phyloP scores from a whole-genome alignment of 225 moss, liverwort and hornwort species.

The Antitrichia curtipendula region DNA sequence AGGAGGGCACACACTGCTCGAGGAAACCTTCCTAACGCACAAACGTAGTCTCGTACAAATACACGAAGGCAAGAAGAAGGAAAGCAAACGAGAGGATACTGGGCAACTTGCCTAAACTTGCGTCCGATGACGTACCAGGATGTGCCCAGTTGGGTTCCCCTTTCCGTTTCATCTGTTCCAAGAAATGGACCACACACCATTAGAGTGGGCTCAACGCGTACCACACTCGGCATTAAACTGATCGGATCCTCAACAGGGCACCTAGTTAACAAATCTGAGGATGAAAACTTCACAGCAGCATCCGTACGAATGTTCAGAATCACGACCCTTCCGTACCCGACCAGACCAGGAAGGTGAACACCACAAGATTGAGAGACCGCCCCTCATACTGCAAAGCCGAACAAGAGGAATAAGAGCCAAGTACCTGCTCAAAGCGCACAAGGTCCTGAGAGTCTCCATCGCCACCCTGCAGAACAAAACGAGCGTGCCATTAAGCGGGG shows the following conservation, averaged over 20 bases:
- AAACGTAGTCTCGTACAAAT: neutral
- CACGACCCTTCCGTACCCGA: neutral
- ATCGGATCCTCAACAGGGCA: neutral
- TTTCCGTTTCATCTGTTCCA: conserved; percentile 63
- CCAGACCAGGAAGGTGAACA: neutral
- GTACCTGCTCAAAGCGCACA: conserved; percentile 39
- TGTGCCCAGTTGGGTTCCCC: conserved; percentile 46
- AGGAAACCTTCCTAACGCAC: neutral
- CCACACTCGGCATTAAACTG: neutral
- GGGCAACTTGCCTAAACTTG: conserved; percentile 32
- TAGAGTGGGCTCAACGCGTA: neutral
- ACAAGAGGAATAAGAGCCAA: neutral
- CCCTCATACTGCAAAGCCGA: neutral
- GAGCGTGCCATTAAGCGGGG: neutral
- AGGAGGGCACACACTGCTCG: neutral
- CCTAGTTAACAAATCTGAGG: neutral
- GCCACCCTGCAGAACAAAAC: neutral
- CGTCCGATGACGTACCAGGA: conserved; percentile 22
- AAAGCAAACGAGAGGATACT: neutral
- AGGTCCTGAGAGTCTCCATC: conserved; percentile 13
- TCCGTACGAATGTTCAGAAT: neutral
- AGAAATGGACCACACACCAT: neutral
- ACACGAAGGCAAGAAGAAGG: neutral
- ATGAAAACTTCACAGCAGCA: too few species aligned
- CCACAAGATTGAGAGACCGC: neutral